Evolutionary conservation across 1,284 basidiomycete species (phyloP).

Genomic region (Naganishia sp.): DNA sequence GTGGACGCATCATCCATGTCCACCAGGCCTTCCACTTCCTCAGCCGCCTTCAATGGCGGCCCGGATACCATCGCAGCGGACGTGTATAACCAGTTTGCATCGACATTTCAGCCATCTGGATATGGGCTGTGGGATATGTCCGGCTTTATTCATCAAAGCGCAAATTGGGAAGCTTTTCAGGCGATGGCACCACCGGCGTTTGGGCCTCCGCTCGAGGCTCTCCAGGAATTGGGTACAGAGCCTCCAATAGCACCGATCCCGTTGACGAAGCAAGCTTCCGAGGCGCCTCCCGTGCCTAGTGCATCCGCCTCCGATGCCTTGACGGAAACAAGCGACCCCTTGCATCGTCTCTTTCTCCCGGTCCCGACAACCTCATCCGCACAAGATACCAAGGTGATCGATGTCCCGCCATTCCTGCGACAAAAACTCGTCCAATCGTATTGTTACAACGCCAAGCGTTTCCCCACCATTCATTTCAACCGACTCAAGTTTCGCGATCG

Average conservation of each 20-base stretch:
- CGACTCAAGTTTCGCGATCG: constrained; percentile 7
- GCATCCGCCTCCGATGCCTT: neutral
- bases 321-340: neutral
- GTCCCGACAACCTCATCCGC: neutral
- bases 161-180: neutral
- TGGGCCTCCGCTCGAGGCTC: too few relatives aligned
- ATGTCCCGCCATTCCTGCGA: constrained; percentile 17
- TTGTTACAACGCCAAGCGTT: constrained; percentile 23
- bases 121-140: neutral
- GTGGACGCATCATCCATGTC: too few relatives aligned
- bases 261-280: too few relatives aligned
- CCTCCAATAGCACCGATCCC: too few relatives aligned
- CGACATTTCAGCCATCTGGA: too few relatives aligned
- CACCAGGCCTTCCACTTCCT: too few relatives aligned
- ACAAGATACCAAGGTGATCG: constrained; percentile 2
- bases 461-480: constrained; percentile 12
- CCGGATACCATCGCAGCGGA: too few relatives aligned
- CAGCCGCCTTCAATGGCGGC: too few relatives aligned
- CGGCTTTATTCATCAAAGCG: neutral
- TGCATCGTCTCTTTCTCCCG: neutral
- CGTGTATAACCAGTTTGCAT: too few relatives aligned
- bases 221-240: too few relatives aligned
- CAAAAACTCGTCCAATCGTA: constrained; percentile 21
- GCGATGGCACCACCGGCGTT: neutral
- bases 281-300: too few relatives aligned